phyloP scores from a whole-genome alignment of 2,329 filamentous ascomycete species.

The Thelonectria discophora region DNA sequence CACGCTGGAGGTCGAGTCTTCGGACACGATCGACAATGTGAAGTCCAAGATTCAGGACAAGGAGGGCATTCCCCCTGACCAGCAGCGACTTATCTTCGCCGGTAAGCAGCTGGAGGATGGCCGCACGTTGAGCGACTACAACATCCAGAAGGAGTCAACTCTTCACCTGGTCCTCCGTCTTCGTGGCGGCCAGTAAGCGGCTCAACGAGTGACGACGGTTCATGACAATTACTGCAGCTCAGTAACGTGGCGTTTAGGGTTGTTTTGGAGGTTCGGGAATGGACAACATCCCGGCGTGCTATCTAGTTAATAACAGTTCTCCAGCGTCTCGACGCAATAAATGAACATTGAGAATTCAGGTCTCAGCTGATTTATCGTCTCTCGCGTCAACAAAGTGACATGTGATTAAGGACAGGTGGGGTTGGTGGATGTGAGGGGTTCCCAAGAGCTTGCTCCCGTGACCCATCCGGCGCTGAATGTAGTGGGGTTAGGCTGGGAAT shows the following conservation, averaged over 20 bases:
- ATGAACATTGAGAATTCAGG: constrained; percentile 37
- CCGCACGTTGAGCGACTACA: constrained; percentile 90
- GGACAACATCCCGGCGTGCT: constrained; percentile 32
- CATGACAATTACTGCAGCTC: constrained; percentile 74
- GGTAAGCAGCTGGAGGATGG: constrained; percentile 97
- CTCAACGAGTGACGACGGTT: constrained; percentile 50
- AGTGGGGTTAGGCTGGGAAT: neutral
- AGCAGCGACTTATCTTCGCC: constrained; percentile 95
- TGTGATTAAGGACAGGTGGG: constrained; percentile 21
- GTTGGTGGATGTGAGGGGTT: constrained; percentile 21
- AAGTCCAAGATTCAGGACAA: constrained; percentile 99
- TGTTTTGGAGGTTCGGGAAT: constrained; percentile 29
- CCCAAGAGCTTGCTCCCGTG: constrained; percentile 19
- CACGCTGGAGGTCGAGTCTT: constrained; percentile 87
- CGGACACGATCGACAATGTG: constrained; percentile 94
- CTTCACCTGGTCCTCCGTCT: constrained; percentile 88
- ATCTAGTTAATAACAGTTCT: constrained; percentile 35
- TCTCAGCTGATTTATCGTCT: constrained; percentile 18
- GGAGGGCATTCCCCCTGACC: constrained; percentile 95
- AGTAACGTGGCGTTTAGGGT: constrained; percentile 56
- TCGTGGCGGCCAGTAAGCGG: constrained; percentile 72
- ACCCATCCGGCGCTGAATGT: constrained; percentile 12
- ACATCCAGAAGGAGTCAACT: constrained; percentile 94
- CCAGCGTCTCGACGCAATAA: constrained; percentile 17
- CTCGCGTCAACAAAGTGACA: constrained; percentile 1